Evolutionary conservation across 2,329 filamentous ascomycete genomes (phyloP), one percentile per base, ranked within the genome.

Genomic region (Diplocarpon rosae): DNA sequence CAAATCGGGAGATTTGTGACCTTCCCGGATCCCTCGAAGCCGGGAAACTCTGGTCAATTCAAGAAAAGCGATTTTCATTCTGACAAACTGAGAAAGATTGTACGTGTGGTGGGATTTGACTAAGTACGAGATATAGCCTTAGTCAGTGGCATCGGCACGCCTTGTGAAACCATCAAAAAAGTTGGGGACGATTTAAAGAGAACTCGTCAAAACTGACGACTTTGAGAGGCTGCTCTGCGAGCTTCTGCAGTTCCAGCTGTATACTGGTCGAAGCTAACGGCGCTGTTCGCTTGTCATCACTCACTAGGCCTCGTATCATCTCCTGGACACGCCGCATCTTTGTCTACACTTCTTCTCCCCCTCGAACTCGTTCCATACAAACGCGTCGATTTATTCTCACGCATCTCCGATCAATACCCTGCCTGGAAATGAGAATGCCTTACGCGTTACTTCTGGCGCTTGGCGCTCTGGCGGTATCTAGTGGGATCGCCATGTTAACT

Each of bases 381-480:
- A 42, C 35, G 34, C 47, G 34, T 46, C 31, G 40, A 34, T 30
- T 36, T 20, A 30, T 29, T 20, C 9, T 36, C 39, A 13, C 34
- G 24, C 36, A 35, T 27, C 13, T 32, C 34, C 37, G n/a, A 37
- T 37, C 24, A 13, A 20, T 28, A 28, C 32, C 20, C 34, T 31
- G 31, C 24, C 24, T 43, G 45, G 45, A 37, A 32, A 60, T 60
- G 58, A 47, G 36, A 37, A 17, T 51, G 24, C 49, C 49, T 39
- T 50, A 49, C 34, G 48, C 38, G 24, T 44, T 60, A 32, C 50
- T 50, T 36, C 20, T 60, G 34, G 49, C 43, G 42, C 48, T 62
- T 16, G 58, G 59, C 24, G 52, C 51, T 41, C 37, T 60, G 37
- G 56, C 59, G 14, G 46, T 56, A 31, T 50, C 49, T 37, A 60